Conservation (phyloP, 192 early-diverging fungal species). For the Coemansia sp. region DNA sequence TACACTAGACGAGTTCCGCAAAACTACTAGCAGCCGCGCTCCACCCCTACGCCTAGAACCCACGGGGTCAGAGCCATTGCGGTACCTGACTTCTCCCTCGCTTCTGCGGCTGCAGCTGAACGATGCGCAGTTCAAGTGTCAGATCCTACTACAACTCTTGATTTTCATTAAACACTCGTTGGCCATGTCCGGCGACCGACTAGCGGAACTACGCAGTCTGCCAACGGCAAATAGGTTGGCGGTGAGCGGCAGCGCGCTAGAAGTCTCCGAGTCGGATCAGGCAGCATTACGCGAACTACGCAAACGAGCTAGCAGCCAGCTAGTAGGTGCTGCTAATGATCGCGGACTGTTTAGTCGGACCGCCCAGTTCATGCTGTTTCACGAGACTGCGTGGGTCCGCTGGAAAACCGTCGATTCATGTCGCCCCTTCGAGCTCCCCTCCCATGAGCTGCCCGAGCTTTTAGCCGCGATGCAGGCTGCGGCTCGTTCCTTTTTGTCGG, state of each 20-base stretch:
- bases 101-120: conserved; percentile 57
- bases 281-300: conserved; percentile 55
- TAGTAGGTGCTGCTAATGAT: conserved; percentile 55
- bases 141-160: conserved; percentile 80
- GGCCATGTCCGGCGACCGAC: conserved; percentile 48
- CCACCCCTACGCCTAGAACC: conserved; percentile 13
- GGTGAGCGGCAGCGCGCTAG: conserved; percentile 38
- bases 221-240: conserved; percentile 58
- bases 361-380: conserved; percentile 60
- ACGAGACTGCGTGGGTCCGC: conserved; percentile 74
- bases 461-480: conserved; percentile 36
- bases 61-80: conserved; percentile 15
- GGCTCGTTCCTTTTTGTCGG: conserved; percentile 15
- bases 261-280: conserved; percentile 41
- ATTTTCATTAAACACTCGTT: conserved; percentile 78
- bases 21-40: conserved; percentile 4
- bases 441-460: conserved; percentile 44
- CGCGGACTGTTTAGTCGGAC: conserved; percentile 63
- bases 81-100: conserved; percentile 33
- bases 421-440: conserved; percentile 60
- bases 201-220: conserved; percentile 46
- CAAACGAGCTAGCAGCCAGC: conserved; percentile 43
- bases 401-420: conserved; percentile 85
- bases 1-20: conserved; percentile 42
- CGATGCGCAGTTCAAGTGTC: conserved; percentile 79